Evolutionary conservation across 352 stramenopile genomes (phyloP).

Genomic region (Phytophthora europaea): DNA sequence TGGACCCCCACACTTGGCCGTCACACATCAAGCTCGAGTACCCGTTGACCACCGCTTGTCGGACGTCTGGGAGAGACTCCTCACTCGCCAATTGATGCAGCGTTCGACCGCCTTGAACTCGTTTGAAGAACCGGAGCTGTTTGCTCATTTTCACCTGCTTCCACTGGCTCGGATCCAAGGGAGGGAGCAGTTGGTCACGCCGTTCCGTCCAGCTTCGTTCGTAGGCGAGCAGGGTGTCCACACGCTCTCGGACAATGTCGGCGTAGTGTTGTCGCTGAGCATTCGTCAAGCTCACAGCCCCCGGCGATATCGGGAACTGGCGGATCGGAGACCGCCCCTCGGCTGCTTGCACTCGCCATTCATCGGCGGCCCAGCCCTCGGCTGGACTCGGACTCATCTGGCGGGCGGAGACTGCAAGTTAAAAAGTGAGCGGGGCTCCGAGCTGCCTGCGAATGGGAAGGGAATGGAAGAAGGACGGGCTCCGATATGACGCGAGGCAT

Average conservation of each 20-base stretch:
- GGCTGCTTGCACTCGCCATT: background rate
- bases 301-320: conserved; percentile 40
- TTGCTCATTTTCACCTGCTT: conserved; percentile 44
- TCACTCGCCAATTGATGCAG: conserved; percentile 38
- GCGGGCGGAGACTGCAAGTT: background rate
- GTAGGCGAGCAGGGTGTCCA: conserved; percentile 42
- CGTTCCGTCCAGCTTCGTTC: background rate
- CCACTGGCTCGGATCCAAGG: conserved; percentile 58
- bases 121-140: conserved; percentile 56
- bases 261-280: conserved; percentile 49
- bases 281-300: conserved; percentile 35
- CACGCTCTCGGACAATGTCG: conserved; percentile 43
- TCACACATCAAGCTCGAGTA: conserved; percentile 49
- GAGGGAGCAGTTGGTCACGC: conserved; percentile 36
- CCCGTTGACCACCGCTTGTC: conserved; percentile 34
- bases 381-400: background rate
- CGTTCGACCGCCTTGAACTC: conserved; percentile 33
- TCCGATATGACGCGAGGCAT: background rate
- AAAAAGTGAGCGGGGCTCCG: background rate
- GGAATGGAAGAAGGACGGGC: background rate
- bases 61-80: conserved; percentile 33
- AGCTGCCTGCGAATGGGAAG: background rate
- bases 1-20: conserved; percentile 46
- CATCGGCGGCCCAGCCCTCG: background rate
- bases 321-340: conserved; percentile 28